A percentile compares a stretch with the other conserved stretches of the same genome.
Evolutionary conservation across 805 yeast species (phyloP).

Genomic region (Metschnikowia koreensis): DNA sequence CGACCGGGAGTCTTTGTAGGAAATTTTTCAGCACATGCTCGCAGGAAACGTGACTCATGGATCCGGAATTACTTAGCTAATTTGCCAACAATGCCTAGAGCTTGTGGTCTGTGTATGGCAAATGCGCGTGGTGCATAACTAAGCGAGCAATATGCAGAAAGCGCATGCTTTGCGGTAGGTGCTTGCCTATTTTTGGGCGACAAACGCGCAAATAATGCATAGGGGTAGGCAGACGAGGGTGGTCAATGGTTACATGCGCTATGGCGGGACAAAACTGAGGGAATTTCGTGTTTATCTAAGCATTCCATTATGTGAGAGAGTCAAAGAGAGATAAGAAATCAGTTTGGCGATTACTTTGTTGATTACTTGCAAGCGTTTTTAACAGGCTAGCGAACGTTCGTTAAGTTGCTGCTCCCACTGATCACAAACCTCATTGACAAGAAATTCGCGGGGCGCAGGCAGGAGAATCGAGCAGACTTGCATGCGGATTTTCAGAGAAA

Average conservation of each 20-base stretch:
- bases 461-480: background rate
- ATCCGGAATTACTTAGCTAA: background rate
- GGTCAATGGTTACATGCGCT: background rate
- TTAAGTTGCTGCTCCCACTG: background rate
- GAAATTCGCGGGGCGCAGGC: background rate
- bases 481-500: background rate
- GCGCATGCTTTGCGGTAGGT: background rate
- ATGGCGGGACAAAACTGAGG: background rate
- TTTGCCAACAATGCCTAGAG: background rate
- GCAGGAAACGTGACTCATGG: slow-evolving; percentile 6
- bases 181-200: background rate
- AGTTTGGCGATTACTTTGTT: background rate
- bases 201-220: background rate
- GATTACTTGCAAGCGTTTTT: background rate
- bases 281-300: background rate
- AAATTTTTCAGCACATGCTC: background rate
- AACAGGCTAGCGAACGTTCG: background rate
- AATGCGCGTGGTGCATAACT: slow-evolving; percentile 1
- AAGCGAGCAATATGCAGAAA: background rate
- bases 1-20: background rate
- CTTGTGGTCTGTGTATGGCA: background rate
- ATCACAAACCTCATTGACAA: too few species aligned
- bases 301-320: background rate
- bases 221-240: background rate
- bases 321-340: background rate